A percentile compares a stretch with the other conserved stretches of the same genome.
phyloP scores from a whole-genome alignment of 1,139 yeast species.

The Scheffersomyces stambukii region DNA sequence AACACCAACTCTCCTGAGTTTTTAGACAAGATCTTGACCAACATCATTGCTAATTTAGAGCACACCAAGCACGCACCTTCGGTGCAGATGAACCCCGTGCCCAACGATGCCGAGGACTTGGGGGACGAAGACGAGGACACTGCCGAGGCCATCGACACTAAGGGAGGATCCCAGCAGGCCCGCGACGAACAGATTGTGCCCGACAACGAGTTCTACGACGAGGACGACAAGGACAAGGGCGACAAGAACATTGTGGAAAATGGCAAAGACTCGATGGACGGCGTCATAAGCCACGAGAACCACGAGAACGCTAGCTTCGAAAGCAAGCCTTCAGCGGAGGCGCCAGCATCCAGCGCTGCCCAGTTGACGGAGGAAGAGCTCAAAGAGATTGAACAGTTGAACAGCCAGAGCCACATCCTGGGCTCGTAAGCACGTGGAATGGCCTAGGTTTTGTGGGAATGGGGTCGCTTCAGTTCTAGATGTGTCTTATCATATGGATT shows the following conservation, averaged over 20 bases:
- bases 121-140: conserved; percentile 69
- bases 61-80: conserved; percentile 93
- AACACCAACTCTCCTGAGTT: conserved; percentile 95
- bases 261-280: conserved; percentile 1
- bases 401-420: conserved; percentile 10
- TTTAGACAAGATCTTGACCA: conserved; percentile 76
- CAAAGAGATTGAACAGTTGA: conserved; percentile 37
- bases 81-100: conserved; percentile 89
- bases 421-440: no score
- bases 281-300: conserved; percentile 2
- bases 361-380: conserved; percentile 35
- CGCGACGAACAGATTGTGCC: conserved; percentile 70
- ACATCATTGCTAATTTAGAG: conserved; percentile 74
- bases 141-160: conserved; percentile 71
- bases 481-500: no score
- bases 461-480: no score
- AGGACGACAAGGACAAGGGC: conserved; percentile 50
- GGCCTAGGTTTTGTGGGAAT: no score
- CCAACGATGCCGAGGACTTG: conserved; percentile 76
- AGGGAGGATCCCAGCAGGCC: conserved; percentile 86
- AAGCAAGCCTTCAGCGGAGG: conserved; percentile 1
- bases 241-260: conserved; percentile 24
- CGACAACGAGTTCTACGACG: conserved; percentile 65
- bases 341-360: conserved; percentile 2
- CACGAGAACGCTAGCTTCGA: conserved; percentile 1